phyloP scores from a whole-genome alignment of 148 eudicot genomes.

The Nyssa sinensis region DNA sequence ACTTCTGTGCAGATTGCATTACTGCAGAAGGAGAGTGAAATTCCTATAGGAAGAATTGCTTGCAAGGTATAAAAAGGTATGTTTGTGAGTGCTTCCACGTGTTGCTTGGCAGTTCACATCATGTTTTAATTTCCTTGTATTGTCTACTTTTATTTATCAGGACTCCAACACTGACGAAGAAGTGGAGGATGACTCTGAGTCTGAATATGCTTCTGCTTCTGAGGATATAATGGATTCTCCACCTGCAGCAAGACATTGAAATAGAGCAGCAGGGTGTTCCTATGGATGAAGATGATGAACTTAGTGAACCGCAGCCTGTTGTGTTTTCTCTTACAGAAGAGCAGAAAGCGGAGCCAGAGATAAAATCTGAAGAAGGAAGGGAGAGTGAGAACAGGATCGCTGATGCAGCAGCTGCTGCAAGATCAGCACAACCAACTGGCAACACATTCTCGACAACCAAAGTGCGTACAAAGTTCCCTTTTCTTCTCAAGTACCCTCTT shows the following conservation, averaged over 20 bases:
- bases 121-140: conserved; percentile 6
- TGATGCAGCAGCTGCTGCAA: conserved; percentile 98
- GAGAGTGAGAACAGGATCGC: conserved; percentile 75
- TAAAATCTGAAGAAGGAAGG: conserved; percentile 45
- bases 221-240: conserved; percentile 48
- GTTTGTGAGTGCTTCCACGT: conserved; percentile 18
- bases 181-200: conserved; percentile 48
- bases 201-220: conserved; percentile 41
- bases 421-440: conserved; percentile 99
- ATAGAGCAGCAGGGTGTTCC: conserved; percentile 27
- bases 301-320: conserved; percentile 25
- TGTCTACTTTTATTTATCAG: conserved; percentile 27
- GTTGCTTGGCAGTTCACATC: not conserved
- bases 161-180: conserved; percentile 37
- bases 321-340: conserved; percentile 34
- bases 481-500: conserved; percentile 88
- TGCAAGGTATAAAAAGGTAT: conserved; percentile 80
- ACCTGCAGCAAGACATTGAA: conserved; percentile 29
- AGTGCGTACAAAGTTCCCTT: conserved; percentile 91
- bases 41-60: conserved; percentile 81
- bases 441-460: conserved; percentile 91
- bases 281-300: conserved; percentile 33
- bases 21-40: conserved; percentile 84
- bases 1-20: conserved; percentile 63
- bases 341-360: conserved; percentile 29